Conservation (phyloP, 1,284 basidiomycete genomes). For the Polyporus tsugae region DNA sequence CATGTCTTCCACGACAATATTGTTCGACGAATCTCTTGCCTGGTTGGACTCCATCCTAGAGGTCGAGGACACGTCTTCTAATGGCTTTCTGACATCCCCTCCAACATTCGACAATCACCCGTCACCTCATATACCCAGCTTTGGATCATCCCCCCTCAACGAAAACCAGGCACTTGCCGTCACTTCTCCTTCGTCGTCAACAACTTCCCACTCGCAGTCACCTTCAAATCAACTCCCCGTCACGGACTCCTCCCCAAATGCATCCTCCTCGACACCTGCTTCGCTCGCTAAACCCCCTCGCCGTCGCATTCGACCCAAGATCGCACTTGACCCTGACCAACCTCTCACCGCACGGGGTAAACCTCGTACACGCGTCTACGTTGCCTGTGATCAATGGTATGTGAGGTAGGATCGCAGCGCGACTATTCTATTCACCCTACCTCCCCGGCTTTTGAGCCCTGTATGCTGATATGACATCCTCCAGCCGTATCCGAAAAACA, state of each 20-base stretch:
- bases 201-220: background rate
- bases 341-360: constrained; percentile 78
- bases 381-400: constrained; percentile 78
- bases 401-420: constrained; percentile 31
- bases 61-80: background rate
- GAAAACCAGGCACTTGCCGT: background rate
- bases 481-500: constrained; percentile 76
- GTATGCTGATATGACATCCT: background rate
- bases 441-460: background rate
- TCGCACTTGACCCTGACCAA: constrained; percentile 71
- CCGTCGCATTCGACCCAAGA: constrained; percentile 45
- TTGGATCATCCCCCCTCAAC: background rate
- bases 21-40: constrained; percentile 10
- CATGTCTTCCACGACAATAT: background rate
- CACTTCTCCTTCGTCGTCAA: background rate
- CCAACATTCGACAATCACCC: background rate
- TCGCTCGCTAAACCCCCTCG: constrained; percentile 14
- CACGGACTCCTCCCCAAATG: background rate
- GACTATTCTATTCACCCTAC: background rate
- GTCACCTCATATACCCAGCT: background rate
- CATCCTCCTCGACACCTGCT: constrained; percentile 1
- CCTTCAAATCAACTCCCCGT: background rate
- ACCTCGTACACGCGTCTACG: constrained; percentile 73
- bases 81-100: background rate
- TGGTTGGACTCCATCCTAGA: constrained; percentile 17